These are phyloP conservation scores for Nemania bipapillata DNA, from an alignment of 2,329 filamentous ascomycete genomes.

Conservation along the genomic window DNA sequence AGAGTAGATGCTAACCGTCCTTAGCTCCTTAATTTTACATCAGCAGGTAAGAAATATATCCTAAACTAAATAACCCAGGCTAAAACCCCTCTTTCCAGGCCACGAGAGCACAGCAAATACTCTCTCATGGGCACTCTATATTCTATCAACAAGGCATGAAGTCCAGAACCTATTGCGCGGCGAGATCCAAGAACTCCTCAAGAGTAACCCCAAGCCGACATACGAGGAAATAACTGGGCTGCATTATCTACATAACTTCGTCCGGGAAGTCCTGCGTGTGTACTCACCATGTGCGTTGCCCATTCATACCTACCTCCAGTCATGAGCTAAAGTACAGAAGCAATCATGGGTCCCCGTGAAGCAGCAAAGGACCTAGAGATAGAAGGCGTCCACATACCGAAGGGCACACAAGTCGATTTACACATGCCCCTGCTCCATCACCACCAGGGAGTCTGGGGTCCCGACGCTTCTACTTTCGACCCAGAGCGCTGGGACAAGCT, in stretches of 20 bases:
- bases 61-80: background rate
- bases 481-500: conserved; percentile 45
- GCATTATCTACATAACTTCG: conserved; percentile 52
- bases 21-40: conserved; percentile 39
- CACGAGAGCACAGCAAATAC: conserved; percentile 53
- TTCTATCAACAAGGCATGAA: conserved; percentile 48
- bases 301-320: background rate
- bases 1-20: background rate
- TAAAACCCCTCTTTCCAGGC: conserved; percentile 36
- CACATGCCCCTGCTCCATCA: conserved; percentile 39
- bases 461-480: conserved; percentile 38
- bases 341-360: conserved; percentile 40
- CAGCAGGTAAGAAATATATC: conserved; percentile 43
- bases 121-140: conserved; percentile 51
- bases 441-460: conserved; percentile 42
- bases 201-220: conserved; percentile 35
- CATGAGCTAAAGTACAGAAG: conserved; percentile 20
- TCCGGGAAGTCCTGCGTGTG: conserved; percentile 52
- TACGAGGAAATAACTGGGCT: conserved; percentile 49
- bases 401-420: conserved; percentile 44
- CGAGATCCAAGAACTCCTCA: conserved; percentile 47
- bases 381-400: conserved; percentile 43
- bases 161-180: conserved; percentile 51
- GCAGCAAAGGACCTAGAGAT: conserved; percentile 41
- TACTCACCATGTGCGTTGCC: conserved; percentile 48